Conservation (phyloP, 2,329 filamentous ascomycete genomes). For the Alternaria ethzedia region DNA sequence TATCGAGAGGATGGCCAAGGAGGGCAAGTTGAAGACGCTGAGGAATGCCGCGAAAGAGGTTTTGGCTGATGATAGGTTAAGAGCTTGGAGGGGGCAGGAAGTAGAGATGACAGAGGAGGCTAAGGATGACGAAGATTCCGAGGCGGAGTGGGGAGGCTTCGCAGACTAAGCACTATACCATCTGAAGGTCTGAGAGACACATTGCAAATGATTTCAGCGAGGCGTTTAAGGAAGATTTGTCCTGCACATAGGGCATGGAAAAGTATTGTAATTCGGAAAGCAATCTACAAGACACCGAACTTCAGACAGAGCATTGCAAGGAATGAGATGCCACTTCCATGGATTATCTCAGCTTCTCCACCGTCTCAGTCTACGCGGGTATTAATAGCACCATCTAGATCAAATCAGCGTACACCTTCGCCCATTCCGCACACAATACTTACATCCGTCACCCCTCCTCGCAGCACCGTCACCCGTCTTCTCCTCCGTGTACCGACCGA, state of each 20-base stretch:
- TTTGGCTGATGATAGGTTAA: slow-evolving; percentile 75
- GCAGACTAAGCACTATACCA: slow-evolving; percentile 58
- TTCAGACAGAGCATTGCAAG: neutral
- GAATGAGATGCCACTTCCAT: neutral
- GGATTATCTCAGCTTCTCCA: too few species aligned
- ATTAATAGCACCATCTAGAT: slow-evolving; percentile 9
- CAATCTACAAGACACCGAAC: neutral
- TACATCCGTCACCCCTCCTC: slow-evolving; percentile 4
- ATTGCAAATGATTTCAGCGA: slow-evolving; percentile 20
- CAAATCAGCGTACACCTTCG: neutral
- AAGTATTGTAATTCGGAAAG: neutral
- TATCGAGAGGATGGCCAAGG: slow-evolving; percentile 62
- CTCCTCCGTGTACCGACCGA: slow-evolving; percentile 28
- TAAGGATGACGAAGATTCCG: slow-evolving; percentile 54
- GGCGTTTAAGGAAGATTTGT: slow-evolving; percentile 13
- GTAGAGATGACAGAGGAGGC: slow-evolving; percentile 46
- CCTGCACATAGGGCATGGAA: neutral
- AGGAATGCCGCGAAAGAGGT: slow-evolving; percentile 72
- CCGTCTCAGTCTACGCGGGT: slow-evolving; percentile 1
- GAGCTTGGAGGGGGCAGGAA: slow-evolving; percentile 60
- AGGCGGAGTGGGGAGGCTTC: slow-evolving; percentile 73
- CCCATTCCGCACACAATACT: neutral
- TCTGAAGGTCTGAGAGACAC: slow-evolving; percentile 1
- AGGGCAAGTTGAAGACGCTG: slow-evolving; percentile 73
- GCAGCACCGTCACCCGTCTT: neutral